Conservation (phyloP, 108 stramenopile genomes). For the Aurantiochytrium sp. region DNA sequence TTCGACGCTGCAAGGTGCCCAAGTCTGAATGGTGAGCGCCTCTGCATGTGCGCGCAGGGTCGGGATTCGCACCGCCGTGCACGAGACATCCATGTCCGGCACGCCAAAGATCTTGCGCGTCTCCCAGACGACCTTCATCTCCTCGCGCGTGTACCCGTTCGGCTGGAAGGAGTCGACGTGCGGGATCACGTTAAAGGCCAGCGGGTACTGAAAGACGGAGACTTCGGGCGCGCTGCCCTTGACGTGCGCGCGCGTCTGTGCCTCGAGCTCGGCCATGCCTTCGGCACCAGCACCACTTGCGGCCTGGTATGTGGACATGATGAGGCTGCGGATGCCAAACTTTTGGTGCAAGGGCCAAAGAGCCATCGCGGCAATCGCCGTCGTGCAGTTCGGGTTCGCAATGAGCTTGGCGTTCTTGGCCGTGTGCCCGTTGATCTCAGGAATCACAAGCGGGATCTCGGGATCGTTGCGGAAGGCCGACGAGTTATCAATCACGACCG, state of each 20-base stretch:
- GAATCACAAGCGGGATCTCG: slow-evolving; percentile 83
- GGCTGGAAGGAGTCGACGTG: slow-evolving; percentile 97
- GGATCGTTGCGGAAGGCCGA: slow-evolving; percentile 84
- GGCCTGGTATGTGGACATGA: slow-evolving; percentile 94
- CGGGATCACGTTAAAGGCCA: slow-evolving; percentile 97
- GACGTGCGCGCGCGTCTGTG: slow-evolving; percentile 20
- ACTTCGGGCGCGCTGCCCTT: not conserved
- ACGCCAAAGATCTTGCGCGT: slow-evolving; percentile 72
- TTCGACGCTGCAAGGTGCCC: slow-evolving; percentile 68
- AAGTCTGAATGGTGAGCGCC: slow-evolving; percentile 81
- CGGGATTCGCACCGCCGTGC: slow-evolving; percentile 92
- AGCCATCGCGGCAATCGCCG: slow-evolving; percentile 96
- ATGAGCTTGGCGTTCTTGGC: slow-evolving; percentile 85
- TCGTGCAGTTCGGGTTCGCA: slow-evolving; percentile 98
- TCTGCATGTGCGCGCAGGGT: slow-evolving; percentile 94
- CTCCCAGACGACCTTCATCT: slow-evolving; percentile 99
- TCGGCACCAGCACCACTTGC: slow-evolving; percentile 69
- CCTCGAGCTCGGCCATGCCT: slow-evolving; percentile 88
- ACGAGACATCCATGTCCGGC: slow-evolving; percentile 72
- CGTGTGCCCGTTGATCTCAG: slow-evolving; percentile 86
- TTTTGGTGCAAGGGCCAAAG: slow-evolving; percentile 81
- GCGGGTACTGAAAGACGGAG: slow-evolving; percentile 84
- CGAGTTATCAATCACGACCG: slow-evolving; percentile 55
- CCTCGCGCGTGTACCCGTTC: slow-evolving; percentile 97
- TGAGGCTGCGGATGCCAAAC: slow-evolving; percentile 76